These are phyloP conservation scores for Chytriomyces hyalinus DNA, from an alignment of 192 early-diverging fungal genomes.

Conservation along the genomic window DNA sequence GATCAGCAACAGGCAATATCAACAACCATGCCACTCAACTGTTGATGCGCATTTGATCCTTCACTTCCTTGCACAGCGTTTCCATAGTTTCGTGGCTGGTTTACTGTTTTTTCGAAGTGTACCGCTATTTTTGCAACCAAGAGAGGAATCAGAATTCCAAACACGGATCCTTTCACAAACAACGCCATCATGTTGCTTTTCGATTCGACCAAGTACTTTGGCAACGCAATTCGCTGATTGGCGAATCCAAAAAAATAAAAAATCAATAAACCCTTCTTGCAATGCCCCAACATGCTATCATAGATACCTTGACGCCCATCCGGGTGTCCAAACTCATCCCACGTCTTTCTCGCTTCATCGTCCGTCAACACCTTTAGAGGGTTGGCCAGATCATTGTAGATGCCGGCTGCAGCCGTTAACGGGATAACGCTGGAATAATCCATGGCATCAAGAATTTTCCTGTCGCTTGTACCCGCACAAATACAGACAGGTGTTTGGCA, in stretches of 20 bases:
- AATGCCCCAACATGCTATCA: no score
- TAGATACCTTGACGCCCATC: constrained; percentile 91
- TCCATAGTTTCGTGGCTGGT: no score
- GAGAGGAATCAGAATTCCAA: constrained; percentile 87
- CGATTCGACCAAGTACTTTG: constrained; percentile 85
- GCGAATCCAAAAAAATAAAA: constrained; percentile 50
- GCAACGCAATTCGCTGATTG: constrained; percentile 88
- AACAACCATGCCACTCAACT: no score
- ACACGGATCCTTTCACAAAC: constrained; percentile 80
- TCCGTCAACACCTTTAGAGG: constrained; percentile 96
- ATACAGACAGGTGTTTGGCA: no score
- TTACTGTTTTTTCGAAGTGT: no score
- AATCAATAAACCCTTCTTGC: background rate
- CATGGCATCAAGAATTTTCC: no score
- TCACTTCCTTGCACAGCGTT: no score
- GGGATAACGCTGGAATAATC: no score
- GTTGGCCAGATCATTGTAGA: constrained; percentile 87
- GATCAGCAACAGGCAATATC: no score
- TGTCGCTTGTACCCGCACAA: no score
- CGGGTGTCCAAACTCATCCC: constrained; percentile 95
- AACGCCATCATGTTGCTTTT: constrained; percentile 74
- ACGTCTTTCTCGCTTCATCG: constrained; percentile 85
- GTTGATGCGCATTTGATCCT: no score
- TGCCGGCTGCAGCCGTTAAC: constrained; percentile 61
- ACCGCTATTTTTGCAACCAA: constrained; percentile 84